A percentile compares a stretch with the other conserved stretches of the same genome.
phyloP scores from a whole-genome alignment of 116 monocot species.

The Papilionanthe hybrid region DNA sequence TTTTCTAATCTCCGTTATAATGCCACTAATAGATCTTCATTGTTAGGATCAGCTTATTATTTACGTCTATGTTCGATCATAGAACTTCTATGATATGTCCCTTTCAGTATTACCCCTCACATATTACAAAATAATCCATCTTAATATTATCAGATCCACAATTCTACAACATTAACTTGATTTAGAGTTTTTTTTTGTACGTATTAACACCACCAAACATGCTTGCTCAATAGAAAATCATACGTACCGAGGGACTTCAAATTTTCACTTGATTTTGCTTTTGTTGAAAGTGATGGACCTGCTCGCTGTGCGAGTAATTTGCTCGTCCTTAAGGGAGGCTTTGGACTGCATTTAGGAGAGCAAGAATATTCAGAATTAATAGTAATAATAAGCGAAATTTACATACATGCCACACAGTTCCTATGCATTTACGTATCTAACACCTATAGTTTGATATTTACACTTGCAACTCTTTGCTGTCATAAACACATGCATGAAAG shows the following conservation, averaged over 20 bases:
- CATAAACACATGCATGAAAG: too few species aligned
- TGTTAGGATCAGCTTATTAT: not conserved
- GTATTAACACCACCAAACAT: not conserved
- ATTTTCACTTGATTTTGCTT: constrained; percentile 29
- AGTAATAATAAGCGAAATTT: too few species aligned
- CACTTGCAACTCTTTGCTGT: too few species aligned
- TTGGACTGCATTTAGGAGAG: constrained; percentile 33
- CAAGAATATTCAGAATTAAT: not conserved
- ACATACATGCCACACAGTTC: too few species aligned
- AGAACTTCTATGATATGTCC: too few species aligned
- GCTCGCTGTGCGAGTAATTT: constrained; percentile 23
- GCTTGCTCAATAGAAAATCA: not conserved
- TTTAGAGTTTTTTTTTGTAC: not conserved
- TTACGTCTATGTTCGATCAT: not conserved
- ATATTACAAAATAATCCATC: not conserved
- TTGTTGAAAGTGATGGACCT: constrained; percentile 9
- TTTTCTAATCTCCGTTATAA: too few species aligned
- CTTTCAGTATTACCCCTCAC: not conserved
- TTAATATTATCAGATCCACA: too few species aligned
- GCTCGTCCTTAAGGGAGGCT: constrained; percentile 10
- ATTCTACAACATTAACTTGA: too few species aligned
- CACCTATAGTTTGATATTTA: too few species aligned
- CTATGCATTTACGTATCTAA: too few species aligned
- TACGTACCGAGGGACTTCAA: constrained; percentile 39
- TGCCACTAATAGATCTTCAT: not conserved